Conservation (phyloP, 1,284 basidiomycete genomes). For the Ganoderma boninense region DNA sequence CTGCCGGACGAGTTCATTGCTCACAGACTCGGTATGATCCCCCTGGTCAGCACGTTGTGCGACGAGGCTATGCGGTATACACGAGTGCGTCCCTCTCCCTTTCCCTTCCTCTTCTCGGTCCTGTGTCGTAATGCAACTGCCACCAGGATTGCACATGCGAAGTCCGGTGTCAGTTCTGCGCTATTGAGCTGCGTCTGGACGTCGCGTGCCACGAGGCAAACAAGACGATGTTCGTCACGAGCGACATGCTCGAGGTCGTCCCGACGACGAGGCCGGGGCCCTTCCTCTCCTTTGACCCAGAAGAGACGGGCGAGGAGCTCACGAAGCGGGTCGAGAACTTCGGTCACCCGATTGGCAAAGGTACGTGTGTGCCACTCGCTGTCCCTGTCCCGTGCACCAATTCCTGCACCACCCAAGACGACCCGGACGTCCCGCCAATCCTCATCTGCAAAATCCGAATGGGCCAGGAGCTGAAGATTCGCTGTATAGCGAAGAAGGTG, state of each 20-base stretch:
- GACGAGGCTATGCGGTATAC: constrained; percentile 88
- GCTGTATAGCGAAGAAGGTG: constrained; percentile 95
- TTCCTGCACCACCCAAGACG: constrained; percentile 50
- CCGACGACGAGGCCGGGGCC: constrained; percentile 38
- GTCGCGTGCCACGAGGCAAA: constrained; percentile 71
- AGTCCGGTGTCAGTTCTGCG: constrained; percentile 82
- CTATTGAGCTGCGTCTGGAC: constrained; percentile 79
- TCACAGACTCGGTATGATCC: constrained; percentile 95
- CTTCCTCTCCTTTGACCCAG: constrained; percentile 44
- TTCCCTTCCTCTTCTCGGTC: background rate
- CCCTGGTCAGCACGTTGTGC: constrained; percentile 86
- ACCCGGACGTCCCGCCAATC: constrained; percentile 72
- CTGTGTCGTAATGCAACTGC: constrained; percentile 15
- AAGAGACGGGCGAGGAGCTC: constrained; percentile 72
- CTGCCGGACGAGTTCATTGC: constrained; percentile 98
- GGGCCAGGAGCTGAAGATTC: constrained; percentile 90
- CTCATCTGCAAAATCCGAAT: constrained; percentile 93
- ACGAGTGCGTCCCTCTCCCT: constrained; percentile 80
- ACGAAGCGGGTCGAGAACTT: constrained; percentile 79
- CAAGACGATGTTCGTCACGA: constrained; percentile 84
- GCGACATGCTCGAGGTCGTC: constrained; percentile 75
- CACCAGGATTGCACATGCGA: constrained; percentile 86
- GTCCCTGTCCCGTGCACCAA: background rate
- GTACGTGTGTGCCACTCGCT: constrained; percentile 51
- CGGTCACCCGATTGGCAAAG: constrained; percentile 89